Conservation (phyloP, 2,329 filamentous ascomycete species). For the Alternaria viburni region DNA sequence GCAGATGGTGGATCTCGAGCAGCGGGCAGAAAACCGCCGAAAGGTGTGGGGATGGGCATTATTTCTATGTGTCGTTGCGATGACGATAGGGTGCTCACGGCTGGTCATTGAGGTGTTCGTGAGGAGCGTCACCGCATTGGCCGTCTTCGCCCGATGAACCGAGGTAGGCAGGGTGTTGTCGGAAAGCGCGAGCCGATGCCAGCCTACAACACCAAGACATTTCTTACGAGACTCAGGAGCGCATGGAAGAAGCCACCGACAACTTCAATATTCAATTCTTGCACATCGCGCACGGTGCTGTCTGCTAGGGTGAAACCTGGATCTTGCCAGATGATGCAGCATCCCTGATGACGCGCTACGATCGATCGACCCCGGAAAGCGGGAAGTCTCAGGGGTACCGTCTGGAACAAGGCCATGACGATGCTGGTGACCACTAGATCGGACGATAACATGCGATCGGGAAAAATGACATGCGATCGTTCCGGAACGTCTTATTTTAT, state of each 20-base stretch:
- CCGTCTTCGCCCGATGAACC: slow-evolving; percentile 51
- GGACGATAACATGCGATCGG: slow-evolving; percentile 34
- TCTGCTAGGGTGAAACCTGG: neutral
- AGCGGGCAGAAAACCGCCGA: slow-evolving; percentile 19
- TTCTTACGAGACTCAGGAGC: slow-evolving; percentile 1
- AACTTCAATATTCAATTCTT: neutral
- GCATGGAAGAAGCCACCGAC: neutral
- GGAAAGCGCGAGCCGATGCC: slow-evolving; percentile 17
- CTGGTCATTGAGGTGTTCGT: slow-evolving; percentile 65
- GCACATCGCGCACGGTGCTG: neutral
- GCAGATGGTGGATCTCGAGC: slow-evolving; percentile 5
- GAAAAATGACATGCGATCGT: slow-evolving; percentile 34
- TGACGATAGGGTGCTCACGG: slow-evolving; percentile 69
- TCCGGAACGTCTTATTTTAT: neutral
- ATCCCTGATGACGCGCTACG: neutral
- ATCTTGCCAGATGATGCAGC: neutral
- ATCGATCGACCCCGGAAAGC: neutral
- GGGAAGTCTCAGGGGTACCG: neutral
- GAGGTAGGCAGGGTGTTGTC: slow-evolving; percentile 20
- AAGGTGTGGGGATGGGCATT: slow-evolving; percentile 22
- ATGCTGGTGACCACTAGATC: slow-evolving; percentile 49
- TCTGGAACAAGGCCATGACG: neutral
- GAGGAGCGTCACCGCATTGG: slow-evolving; percentile 69
- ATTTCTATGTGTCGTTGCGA: slow-evolving; percentile 20
- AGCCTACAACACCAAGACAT: slow-evolving; percentile 12